Evolutionary conservation across 1,284 basidiomycete genomes (phyloP), one percentile per base, ranked within the genome.

Genomic region (Jaminaea rosea): DNA sequence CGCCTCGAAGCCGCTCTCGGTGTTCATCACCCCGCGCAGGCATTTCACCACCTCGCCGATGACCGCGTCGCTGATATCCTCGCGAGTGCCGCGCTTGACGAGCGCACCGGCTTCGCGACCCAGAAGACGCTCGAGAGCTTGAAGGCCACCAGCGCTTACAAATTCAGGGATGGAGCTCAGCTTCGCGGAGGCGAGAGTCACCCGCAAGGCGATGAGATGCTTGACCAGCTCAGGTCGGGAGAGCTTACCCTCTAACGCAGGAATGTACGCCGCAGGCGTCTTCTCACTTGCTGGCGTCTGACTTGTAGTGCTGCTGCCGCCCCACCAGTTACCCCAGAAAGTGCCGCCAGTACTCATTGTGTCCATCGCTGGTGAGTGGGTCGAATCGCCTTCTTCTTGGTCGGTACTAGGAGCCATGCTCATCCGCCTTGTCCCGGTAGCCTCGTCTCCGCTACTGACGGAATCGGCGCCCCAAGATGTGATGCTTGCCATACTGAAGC

Each of bases 171-270:
- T 83, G 83, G 88, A 92, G 0, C 79, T 76, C 15, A 90, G 61
- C 53, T 84, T 84, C 0, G 85, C 86, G 0, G 88, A 91, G 3
- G 88, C 87, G 1, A 93, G 77, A 63, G 88, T 85, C 0, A 91
- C 85, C 2, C 89, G 82, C n/a, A 94, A 77, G 1, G 84, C 83
- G 37, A 90, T 85, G 1, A 93, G 77, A 62, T 87, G 83, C 67
- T 87, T 90, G 55, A 82, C 79, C 23, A 67, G 57, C 10, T 66
- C 61, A 42, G 62, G 66, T 15, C 63, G 57, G 29, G 53, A n/a
- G n/a, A n/a, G n/a, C n/a, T n/a, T n/a, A n/a, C n/a, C n/a, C n/a
- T n/a, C n/a, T n/a, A n/a, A n/a, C n/a, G n/a, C n/a, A n/a, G n/a
- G n/a, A n/a, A n/a, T n/a, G n/a, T n/a, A n/a, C n/a, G n/a, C n/a